A percentile compares a stretch with the other conserved stretches of the same genome.
phyloP scores from a whole-genome alignment of 164 flowering plant genomes.

The Vitis cinerea region DNA sequence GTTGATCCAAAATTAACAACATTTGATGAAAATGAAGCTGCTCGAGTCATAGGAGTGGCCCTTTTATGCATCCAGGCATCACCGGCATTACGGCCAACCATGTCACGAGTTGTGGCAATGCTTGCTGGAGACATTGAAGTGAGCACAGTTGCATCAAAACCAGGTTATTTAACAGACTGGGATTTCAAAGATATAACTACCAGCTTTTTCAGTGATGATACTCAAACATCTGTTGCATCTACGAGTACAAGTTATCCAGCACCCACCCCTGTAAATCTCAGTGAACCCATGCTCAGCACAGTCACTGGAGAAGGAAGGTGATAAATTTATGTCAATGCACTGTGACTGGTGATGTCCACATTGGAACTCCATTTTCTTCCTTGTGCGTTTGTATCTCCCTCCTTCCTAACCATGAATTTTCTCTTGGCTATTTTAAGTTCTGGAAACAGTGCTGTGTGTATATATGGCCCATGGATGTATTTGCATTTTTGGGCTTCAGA shows the following conservation, averaged over 20 bases:
- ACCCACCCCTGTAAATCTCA: not conserved
- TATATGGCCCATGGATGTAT: no score
- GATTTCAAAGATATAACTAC: slow-evolving; percentile 5
- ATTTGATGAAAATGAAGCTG: slow-evolving; percentile 34
- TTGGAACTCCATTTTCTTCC: no score
- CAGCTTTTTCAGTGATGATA: not conserved
- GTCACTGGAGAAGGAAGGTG: slow-evolving; percentile 5
- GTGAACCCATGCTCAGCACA: not conserved
- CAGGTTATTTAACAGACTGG: slow-evolving; percentile 41
- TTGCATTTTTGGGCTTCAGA: no score
- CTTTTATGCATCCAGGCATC: slow-evolving; percentile 55
- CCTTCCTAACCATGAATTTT: no score
- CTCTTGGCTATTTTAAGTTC: no score
- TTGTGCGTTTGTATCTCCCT: no score
- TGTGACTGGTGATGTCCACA: no score
- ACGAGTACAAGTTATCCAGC: not conserved
- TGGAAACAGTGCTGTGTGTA: no score
- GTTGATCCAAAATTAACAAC: slow-evolving; percentile 35
- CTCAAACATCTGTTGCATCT: not conserved
- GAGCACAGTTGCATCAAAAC: slow-evolving; percentile 29
- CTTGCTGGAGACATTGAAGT: slow-evolving; percentile 45
- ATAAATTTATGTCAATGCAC: not conserved
- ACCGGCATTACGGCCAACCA: slow-evolving; percentile 36
- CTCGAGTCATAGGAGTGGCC: slow-evolving; percentile 37
- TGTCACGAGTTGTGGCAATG: slow-evolving; percentile 38